Conservation (phyloP, 768 basidiomycete genomes). For the Suillus bovinus region DNA sequence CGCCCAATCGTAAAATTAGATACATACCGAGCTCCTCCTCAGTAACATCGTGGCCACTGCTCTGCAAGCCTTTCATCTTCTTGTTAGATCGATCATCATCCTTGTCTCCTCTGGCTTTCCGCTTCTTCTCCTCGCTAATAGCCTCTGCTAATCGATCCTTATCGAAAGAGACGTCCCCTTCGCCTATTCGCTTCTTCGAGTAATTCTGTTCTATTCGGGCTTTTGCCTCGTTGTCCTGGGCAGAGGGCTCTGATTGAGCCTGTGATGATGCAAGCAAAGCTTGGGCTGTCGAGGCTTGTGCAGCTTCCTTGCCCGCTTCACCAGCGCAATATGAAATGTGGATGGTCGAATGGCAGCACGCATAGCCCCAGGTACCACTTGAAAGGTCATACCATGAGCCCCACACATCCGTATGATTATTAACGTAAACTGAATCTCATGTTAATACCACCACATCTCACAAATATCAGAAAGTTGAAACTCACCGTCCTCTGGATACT, state of each 20-base stretch:
- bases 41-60: slow-evolving; percentile 75
- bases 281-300: slow-evolving; percentile 72
- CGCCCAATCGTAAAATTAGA: slow-evolving; percentile 1
- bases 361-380: slow-evolving; percentile 85
- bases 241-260: slow-evolving; percentile 26
- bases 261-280: slow-evolving; percentile 54
- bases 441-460: slow-evolving; percentile 9
- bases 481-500: slow-evolving; percentile 96
- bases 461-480: slow-evolving; percentile 17
- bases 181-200: slow-evolving; percentile 77
- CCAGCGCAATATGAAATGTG: slow-evolving; percentile 94
- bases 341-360: slow-evolving; percentile 87
- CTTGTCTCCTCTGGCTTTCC: slow-evolving; percentile 61
- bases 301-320: slow-evolving; percentile 76
- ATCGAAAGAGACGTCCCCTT: slow-evolving; percentile 79
- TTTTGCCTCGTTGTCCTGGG: slow-evolving; percentile 34
- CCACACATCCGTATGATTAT: slow-evolving; percentile 97
- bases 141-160: slow-evolving; percentile 68
- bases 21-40: slow-evolving; percentile 82
- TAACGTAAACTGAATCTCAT: slow-evolving; percentile 64
- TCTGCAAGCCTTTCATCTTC: slow-evolving; percentile 53
- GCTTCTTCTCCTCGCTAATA: slow-evolving; percentile 76
- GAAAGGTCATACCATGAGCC: slow-evolving; percentile 88
- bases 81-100: slow-evolving; percentile 56
- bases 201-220: slow-evolving; percentile 66